These are phyloP conservation scores for Candida chilensis DNA, from an alignment of 805 yeast genomes.

Conservation along the genomic window DNA sequence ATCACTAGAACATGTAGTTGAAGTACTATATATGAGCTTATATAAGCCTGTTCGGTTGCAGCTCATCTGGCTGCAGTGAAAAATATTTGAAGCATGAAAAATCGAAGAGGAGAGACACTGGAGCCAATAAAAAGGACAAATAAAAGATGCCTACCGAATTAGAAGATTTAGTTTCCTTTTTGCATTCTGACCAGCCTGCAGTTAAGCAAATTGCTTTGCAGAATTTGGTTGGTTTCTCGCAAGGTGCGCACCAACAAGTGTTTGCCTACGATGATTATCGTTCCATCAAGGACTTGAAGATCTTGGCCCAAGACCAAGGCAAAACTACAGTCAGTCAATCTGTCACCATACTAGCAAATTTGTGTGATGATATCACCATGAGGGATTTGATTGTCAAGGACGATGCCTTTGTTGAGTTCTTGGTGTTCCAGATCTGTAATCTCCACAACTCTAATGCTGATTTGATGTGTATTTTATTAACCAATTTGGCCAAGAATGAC, in stretches of 20 bases:
- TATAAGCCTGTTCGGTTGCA: no score
- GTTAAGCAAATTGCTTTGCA: conserved; percentile 81
- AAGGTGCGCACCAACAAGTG: conserved; percentile 55
- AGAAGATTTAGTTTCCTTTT: conserved; percentile 60
- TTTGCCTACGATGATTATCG: conserved; percentile 64
- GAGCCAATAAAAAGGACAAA: no score
- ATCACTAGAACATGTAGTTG: no score
- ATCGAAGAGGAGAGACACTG: no score
- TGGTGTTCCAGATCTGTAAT: conserved; percentile 42
- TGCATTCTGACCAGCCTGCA: conserved; percentile 74
- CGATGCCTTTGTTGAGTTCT: conserved; percentile 36
- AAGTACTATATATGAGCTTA: no score
- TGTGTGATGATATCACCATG: conserved; percentile 63
- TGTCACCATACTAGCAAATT: conserved; percentile 70
- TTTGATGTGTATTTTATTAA: conserved; percentile 71
- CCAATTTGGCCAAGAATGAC: conserved; percentile 80
- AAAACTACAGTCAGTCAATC: conserved; percentile 54
- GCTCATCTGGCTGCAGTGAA: no score
- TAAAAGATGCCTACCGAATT: conserved; percentile 34
- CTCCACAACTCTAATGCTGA: conserved; percentile 64
- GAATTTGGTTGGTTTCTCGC: conserved; percentile 72
- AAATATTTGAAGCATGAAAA: no score
- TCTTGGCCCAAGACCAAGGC: conserved; percentile 43
- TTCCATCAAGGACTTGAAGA: conserved; percentile 67
- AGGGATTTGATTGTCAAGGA: conserved; percentile 64